phyloP scores from a whole-genome alignment of 164 flowering plant genomes.

The Houttuynia cordata region DNA sequence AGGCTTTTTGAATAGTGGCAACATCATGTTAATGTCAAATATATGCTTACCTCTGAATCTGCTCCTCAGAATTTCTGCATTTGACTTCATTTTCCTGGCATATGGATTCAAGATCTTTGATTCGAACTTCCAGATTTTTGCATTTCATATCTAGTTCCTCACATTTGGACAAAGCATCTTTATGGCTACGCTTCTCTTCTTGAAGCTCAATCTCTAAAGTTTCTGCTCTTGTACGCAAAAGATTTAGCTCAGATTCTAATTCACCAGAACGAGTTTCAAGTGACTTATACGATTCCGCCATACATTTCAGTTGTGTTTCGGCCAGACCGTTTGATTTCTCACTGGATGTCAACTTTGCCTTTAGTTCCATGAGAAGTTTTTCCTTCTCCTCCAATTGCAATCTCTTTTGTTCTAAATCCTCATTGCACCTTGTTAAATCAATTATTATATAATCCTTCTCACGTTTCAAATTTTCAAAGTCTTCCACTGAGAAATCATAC shows the following conservation, averaged over 20 bases:
- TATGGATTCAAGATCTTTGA: slow-evolving; percentile 38
- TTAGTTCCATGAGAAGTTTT: slow-evolving; percentile 49
- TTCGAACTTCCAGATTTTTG: slow-evolving; percentile 5
- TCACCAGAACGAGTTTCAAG: slow-evolving; percentile 71
- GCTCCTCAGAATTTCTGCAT: slow-evolving; percentile 21
- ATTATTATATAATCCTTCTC: slow-evolving; percentile 51
- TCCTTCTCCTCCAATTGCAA: slow-evolving; percentile 60
- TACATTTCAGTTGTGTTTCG: slow-evolving; percentile 97
- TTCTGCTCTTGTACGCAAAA: slow-evolving; percentile 40
- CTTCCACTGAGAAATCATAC: slow-evolving; percentile 45
- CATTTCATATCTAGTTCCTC: slow-evolving; percentile 5
- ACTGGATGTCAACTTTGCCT: slow-evolving; percentile 61
- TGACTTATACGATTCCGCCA: slow-evolving; percentile 90
- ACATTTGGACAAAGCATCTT: slow-evolving; percentile 41
- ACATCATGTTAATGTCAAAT: neutral
- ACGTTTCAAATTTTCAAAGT: slow-evolving; percentile 44
- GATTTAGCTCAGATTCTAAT: slow-evolving; percentile 51
- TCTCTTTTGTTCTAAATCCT: slow-evolving; percentile 45
- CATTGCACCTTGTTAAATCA: slow-evolving; percentile 49
- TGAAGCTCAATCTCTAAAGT: slow-evolving; percentile 57
- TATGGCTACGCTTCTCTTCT: slow-evolving; percentile 49
- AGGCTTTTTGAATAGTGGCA: too few species aligned
- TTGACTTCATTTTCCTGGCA: slow-evolving; percentile 12
- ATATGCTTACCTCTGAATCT: slow-evolving; percentile 53
- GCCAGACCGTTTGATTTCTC: slow-evolving; percentile 69